Conservation (phyloP, 2,329 filamentous ascomycete genomes). For the Juglanconis sp. region DNA sequence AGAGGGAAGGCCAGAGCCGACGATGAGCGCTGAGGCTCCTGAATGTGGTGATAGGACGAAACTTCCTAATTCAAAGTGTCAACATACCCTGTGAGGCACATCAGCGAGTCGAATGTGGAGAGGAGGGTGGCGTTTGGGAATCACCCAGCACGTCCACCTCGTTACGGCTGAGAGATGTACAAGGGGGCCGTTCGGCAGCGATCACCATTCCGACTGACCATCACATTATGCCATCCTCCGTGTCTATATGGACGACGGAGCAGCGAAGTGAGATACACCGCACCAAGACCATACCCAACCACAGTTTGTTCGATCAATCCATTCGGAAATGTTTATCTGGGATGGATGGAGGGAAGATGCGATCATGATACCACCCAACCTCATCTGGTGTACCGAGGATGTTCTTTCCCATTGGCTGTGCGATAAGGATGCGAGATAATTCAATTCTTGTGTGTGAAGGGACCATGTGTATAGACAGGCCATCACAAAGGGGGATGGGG, state of each 20-base stretch:
- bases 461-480: background rate
- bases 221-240: background rate
- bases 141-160: background rate
- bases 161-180: background rate
- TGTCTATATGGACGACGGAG: background rate
- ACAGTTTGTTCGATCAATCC: conserved; percentile 1
- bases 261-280: background rate
- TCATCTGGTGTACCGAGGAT: background rate
- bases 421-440: background rate
- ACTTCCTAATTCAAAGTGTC: background rate
- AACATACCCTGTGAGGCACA: background rate
- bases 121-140: background rate
- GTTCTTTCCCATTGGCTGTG: background rate
- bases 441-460: background rate
- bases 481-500: background rate
- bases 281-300: background rate
- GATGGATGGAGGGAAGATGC: background rate
- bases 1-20: conserved; percentile 71
- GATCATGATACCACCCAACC: background rate
- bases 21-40: conserved; percentile 47
- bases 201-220: background rate
- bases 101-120: background rate
- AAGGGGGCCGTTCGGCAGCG: background rate
- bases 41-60: background rate
- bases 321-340: background rate